Evolutionary conservation across 1,284 basidiomycete species (phyloP).

Genomic region (Ganoderma sinense): DNA sequence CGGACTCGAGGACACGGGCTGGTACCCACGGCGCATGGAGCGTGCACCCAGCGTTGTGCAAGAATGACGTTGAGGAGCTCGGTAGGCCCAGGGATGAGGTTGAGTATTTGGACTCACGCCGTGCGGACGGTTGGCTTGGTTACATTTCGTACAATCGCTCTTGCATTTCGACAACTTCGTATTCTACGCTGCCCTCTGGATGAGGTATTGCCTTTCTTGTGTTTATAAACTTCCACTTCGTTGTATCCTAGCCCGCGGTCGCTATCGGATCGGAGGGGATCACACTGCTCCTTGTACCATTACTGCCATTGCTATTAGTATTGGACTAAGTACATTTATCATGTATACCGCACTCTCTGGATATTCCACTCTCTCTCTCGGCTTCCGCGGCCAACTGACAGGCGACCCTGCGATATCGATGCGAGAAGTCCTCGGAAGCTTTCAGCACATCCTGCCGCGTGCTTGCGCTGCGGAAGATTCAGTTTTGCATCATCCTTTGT

Average conservation of each 20-base stretch:
- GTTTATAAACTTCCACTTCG: background rate
- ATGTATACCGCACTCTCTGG: background rate
- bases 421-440: background rate
- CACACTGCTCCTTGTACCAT: background rate
- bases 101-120: background rate
- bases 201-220: background rate
- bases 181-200: slow-evolving; percentile 7
- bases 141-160: background rate
- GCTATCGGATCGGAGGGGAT: background rate
- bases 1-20: no score
- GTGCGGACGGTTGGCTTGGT: background rate
- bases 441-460: background rate
- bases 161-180: background rate
- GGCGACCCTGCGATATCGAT: background rate
- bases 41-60: background rate
- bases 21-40: slow-evolving; percentile 4
- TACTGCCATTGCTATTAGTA: background rate
- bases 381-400: background rate
- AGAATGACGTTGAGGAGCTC: background rate
- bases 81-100: background rate
- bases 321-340: background rate
- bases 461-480: background rate
- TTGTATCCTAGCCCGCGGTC: background rate
- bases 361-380: background rate
- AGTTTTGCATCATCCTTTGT: background rate